Percentiles rank a stretch among this genome's conserved stretches.
phyloP scores from a whole-genome alignment of 2,329 filamentous ascomycete genomes.

The Claviceps pazoutovae region DNA sequence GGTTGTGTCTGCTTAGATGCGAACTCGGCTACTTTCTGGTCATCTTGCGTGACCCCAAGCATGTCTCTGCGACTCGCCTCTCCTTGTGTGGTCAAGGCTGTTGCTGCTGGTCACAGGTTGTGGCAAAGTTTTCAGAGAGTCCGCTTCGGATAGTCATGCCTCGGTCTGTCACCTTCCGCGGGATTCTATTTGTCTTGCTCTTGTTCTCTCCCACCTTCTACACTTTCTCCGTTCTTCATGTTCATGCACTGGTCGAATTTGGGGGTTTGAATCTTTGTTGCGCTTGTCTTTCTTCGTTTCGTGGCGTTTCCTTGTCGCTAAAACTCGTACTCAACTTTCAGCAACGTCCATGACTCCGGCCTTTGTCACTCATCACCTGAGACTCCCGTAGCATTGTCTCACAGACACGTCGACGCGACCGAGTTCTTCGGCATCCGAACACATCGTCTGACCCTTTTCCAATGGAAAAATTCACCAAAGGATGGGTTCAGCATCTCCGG shows the following conservation, averaged over 20 bases:
- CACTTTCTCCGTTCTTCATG: too few relatives aligned
- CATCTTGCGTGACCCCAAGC: neutral
- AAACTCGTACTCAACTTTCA: neutral
- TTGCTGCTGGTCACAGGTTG: too few relatives aligned
- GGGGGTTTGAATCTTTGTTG: neutral
- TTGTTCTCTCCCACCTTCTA: too few relatives aligned
- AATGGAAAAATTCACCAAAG: constrained; percentile 9
- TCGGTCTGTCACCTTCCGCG: too few relatives aligned
- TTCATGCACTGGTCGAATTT: too few relatives aligned
- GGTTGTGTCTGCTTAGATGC: too few relatives aligned
- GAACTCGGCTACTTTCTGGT: neutral
- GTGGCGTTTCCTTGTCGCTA: neutral
- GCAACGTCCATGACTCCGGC: neutral
- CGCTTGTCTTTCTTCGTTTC: neutral
- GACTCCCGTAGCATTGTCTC: neutral
- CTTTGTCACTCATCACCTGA: neutral
- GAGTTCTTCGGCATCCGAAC: neutral
- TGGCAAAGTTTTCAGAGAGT: too few relatives aligned
- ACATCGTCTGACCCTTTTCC: neutral
- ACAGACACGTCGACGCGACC: neutral
- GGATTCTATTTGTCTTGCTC: too few relatives aligned
- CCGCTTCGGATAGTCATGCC: too few relatives aligned
- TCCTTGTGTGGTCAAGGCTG: too few relatives aligned
- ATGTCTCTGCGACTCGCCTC: too few relatives aligned
- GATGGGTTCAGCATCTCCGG: constrained; percentile 13